phyloP scores from a whole-genome alignment of 352 stramenopile species.

The Phytophthora colocasiae region DNA sequence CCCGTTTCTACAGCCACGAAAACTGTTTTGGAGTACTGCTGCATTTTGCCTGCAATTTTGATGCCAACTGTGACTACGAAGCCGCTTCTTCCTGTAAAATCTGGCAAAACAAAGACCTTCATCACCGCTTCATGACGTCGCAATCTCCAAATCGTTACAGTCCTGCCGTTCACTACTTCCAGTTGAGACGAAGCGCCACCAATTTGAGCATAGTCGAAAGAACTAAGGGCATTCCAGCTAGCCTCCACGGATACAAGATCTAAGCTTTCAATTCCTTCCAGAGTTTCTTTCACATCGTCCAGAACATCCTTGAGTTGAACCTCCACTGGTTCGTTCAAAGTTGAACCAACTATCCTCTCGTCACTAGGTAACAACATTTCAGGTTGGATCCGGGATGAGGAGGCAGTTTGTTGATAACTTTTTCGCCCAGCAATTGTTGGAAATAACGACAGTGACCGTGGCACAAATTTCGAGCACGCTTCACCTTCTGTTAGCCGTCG shows the following conservation, averaged over 20 bases:
- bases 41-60: constrained; percentile 2
- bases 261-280: not conserved
- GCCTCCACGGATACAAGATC: constrained; percentile 30
- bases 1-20: not conserved
- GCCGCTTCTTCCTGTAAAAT: constrained; percentile 11
- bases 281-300: constrained; percentile 8
- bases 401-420: not conserved
- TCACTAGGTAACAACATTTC: constrained; percentile 1
- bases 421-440: constrained; percentile 1
- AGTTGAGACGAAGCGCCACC: constrained; percentile 14
- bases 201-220: constrained; percentile 26
- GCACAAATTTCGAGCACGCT: not conserved
- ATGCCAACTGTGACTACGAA: constrained; percentile 25
- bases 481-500: constrained; percentile 15
- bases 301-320: constrained; percentile 28
- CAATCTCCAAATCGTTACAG: constrained; percentile 35
- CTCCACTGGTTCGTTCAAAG: constrained; percentile 6
- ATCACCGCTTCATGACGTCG: constrained; percentile 18
- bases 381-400: not conserved
- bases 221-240: constrained; percentile 16
- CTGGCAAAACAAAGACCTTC: constrained; percentile 8
- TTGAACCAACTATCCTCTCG: not conserved
- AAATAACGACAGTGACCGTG: constrained; percentile 7
- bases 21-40: constrained; percentile 12
- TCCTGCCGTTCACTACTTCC: constrained; percentile 2